These are phyloP conservation scores for Leccinum subgranulosum DNA, from an alignment of 768 basidiomycete genomes.

Conservation along the genomic window DNA sequence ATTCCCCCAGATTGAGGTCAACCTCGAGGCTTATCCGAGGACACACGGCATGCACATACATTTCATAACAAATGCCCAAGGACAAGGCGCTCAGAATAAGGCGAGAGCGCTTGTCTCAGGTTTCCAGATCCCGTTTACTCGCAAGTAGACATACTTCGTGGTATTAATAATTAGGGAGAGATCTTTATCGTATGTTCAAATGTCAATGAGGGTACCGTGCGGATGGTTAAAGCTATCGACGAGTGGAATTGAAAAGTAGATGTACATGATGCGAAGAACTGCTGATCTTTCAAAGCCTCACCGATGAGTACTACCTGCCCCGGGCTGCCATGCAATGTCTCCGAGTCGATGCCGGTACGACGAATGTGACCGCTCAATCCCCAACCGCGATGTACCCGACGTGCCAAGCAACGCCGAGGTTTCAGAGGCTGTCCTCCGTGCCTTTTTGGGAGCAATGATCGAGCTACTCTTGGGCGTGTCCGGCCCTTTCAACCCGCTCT, in stretches of 20 bases:
- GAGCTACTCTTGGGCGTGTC: constrained; percentile 38
- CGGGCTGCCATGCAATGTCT: constrained; percentile 60
- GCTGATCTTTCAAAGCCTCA: constrained; percentile 7
- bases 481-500: constrained; percentile 27
- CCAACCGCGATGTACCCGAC: constrained; percentile 26
- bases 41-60: constrained; percentile 91
- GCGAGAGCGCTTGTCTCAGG: constrained; percentile 87
- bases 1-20: constrained; percentile 96
- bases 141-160: constrained; percentile 30
- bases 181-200: constrained; percentile 28
- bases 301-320: constrained; percentile 15
- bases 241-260: constrained; percentile 15
- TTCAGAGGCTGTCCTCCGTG: constrained; percentile 71
- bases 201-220: constrained; percentile 25
- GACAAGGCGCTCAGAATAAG: constrained; percentile 85
- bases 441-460: constrained; percentile 58
- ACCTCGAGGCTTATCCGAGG: constrained; percentile 84
- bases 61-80: constrained; percentile 85
- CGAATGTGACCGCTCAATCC: constrained; percentile 35
- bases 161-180: constrained; percentile 24
- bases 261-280: constrained; percentile 8
- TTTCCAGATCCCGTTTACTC: constrained; percentile 85
- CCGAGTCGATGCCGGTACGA: constrained; percentile 53
- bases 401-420: constrained; percentile 39
- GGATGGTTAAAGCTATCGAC: constrained; percentile 10